These are phyloP conservation scores for Tuber microsphaerosporum DNA, from an alignment of 495 filamentous ascomycete genomes.

Conservation along the genomic window DNA sequence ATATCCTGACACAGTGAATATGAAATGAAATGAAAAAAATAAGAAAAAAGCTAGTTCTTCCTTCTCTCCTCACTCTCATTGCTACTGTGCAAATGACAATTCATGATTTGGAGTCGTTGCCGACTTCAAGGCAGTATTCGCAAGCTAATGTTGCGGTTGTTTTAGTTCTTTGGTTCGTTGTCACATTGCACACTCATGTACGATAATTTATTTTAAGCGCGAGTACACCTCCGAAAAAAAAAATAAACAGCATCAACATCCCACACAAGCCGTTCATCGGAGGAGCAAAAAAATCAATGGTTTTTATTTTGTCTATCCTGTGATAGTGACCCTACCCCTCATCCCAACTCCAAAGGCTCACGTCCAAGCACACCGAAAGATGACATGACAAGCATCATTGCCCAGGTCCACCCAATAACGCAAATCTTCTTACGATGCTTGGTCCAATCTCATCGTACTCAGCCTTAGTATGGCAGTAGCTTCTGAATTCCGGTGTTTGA, in stretches of 20 bases:
- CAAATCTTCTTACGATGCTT: slow-evolving; percentile 91
- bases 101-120: too few relatives aligned
- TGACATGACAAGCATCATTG: slow-evolving; percentile 41
- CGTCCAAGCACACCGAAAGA: neutral
- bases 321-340: neutral
- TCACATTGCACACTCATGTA: too few relatives aligned
- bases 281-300: neutral
- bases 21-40: too few relatives aligned
- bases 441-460: slow-evolving; percentile 91
- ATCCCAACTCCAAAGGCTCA: neutral
- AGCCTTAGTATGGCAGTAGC: slow-evolving; percentile 97
- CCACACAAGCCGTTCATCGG: neutral
- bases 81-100: too few relatives aligned
- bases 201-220: too few relatives aligned
- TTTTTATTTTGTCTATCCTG: slow-evolving; percentile 2
- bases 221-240: neutral
- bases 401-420: slow-evolving; percentile 85
- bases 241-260: neutral
- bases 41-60: too few relatives aligned
- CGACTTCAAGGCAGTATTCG: too few relatives aligned
- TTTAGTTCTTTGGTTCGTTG: too few relatives aligned
- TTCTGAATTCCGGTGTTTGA: slow-evolving; percentile 97
- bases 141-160: too few relatives aligned
- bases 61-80: too few relatives aligned
- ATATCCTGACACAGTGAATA: too few relatives aligned